Percentiles rank a stretch among this genome's conserved stretches.
phyloP scores from a whole-genome alignment of 2,329 filamentous ascomycete genomes.

The Aspergillus latus region DNA sequence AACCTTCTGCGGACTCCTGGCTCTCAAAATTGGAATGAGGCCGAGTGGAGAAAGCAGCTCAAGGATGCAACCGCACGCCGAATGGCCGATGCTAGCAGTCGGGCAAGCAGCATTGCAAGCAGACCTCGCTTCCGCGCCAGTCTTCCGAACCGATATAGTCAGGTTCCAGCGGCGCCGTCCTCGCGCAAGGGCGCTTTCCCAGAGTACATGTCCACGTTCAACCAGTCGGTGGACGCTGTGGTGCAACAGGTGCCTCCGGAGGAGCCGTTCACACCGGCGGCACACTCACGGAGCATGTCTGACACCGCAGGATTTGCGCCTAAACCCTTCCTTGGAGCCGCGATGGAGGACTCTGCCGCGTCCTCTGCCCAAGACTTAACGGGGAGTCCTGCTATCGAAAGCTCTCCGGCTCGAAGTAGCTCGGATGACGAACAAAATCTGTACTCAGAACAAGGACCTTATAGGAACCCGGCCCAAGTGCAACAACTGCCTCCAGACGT shows the following conservation, averaged over 20 bases:
- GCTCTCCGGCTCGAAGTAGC: conserved; percentile 39
- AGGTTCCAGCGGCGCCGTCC: conserved; percentile 33
- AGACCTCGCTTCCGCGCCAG: conserved; percentile 45
- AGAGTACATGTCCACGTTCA: conserved; percentile 29
- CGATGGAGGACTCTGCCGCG: conserved; percentile 33
- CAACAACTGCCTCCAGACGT: conserved; percentile 68
- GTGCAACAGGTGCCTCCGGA: conserved; percentile 28
- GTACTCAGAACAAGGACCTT: conserved; percentile 22
- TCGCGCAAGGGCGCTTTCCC: conserved; percentile 23
- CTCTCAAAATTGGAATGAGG: conserved; percentile 75
- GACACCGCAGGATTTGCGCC: conserved; percentile 31
- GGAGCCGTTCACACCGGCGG: conserved; percentile 21
- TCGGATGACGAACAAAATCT: conserved; percentile 40
- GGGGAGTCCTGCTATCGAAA: conserved; percentile 24
- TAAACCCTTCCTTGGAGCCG: conserved; percentile 18
- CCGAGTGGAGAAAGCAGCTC: conserved; percentile 83
- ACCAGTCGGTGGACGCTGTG: conserved; percentile 39
- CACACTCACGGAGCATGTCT: conserved; percentile 34
- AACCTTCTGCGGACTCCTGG: conserved; percentile 75
- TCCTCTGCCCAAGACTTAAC: conserved; percentile 40
- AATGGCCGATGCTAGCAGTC: conserved; percentile 39
- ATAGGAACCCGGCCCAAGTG: conserved; percentile 17
- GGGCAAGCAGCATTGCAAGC: conserved; percentile 57
- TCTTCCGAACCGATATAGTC: conserved; percentile 35
- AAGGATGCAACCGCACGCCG: conserved; percentile 76